Base-by-base conservation (phyloP, 805 yeast species). In the Cephaloascus albidus region DNA sequence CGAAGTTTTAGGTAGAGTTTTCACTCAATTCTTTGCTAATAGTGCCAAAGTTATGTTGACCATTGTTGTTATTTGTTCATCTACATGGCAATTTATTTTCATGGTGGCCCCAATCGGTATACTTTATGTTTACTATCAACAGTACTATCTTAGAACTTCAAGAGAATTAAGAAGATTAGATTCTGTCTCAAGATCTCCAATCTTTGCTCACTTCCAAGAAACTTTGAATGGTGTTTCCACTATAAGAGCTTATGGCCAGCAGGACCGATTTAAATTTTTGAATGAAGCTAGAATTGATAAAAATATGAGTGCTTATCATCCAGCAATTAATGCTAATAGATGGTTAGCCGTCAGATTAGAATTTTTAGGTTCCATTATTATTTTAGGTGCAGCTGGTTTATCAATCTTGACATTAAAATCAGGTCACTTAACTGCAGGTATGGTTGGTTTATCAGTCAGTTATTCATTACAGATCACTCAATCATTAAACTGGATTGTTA, bases 291-390 rank as follows among this genome's bases (percentile, higher is more conserved):
- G 85, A 54, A 74, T 89, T 51, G 97, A 93, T 55, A 75, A 74
- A 51, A 90, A 93, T 57, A 78, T 90, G 83, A 74, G 84, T 50
- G 97, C 97, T 0, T 87, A 76, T 53, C 94, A 87, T 68, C 96
- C 97, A 20, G 74, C 95, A 10, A 78, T 88, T 41, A 83, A 85
- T 56, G 89, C 96, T 10, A 93, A 94, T 59, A 78, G 99, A 65
- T 93, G 99, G 99, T 74, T 93, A 44, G 96, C 97, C 8, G 95
- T 87, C 10, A 75, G 99, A 54, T 71, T 93, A 43, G 97, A 94
- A 60, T 80, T 85, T 46, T 68, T 93, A 48, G 97, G 98, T 26
- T 84, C 97, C 2, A 51, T 89, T 35, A 85, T 93, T 45, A 90
- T 93, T 51, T 72, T 88, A 43, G 81, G 85, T 35, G 81, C 97